Evolutionary conservation across 495 filamentous ascomycete species (phyloP).

Genomic region (Cercophora samala): DNA sequence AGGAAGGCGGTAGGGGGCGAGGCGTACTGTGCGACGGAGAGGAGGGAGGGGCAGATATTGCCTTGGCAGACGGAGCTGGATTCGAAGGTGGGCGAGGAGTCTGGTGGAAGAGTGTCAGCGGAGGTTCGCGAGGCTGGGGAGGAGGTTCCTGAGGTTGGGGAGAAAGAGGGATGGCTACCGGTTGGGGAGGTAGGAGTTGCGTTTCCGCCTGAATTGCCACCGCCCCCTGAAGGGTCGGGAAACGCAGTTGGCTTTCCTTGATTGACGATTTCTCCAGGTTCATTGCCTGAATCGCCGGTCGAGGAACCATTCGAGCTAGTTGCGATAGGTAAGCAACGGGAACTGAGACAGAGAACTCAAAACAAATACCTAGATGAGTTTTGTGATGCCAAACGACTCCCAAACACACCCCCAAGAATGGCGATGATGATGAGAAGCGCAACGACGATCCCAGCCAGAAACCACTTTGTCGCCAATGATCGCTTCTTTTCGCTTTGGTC

Average conservation of each 20-base stretch:
- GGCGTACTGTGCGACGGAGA: background rate
- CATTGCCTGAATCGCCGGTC: background rate
- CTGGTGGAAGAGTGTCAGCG: background rate
- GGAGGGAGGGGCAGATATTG: background rate
- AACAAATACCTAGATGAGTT: background rate
- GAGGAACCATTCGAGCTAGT: background rate
- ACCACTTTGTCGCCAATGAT: background rate
- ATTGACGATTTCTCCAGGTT: background rate
- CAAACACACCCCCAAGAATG: background rate
- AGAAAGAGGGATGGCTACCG: too few species aligned
- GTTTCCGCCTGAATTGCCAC: background rate
- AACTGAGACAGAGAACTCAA: background rate
- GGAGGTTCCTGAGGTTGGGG: too few species aligned
- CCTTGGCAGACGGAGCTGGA: background rate
- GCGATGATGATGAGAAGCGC: background rate
- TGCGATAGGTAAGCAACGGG: background rate
- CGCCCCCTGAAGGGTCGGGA: background rate
- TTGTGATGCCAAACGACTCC: background rate
- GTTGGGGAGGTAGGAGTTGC: background rate
- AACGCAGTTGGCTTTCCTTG: background rate
- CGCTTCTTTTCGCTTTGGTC: background rate
- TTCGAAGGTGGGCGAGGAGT: background rate
- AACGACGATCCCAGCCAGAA: background rate
- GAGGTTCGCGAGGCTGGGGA: too few species aligned
- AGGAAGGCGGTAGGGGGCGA: slow-evolving; percentile 7